A percentile compares a stretch with the other conserved stretches of the same genome.
These are phyloP conservation scores for Solanum piurae DNA, from an alignment of 257 asterid genomes.

Conservation along the genomic window DNA sequence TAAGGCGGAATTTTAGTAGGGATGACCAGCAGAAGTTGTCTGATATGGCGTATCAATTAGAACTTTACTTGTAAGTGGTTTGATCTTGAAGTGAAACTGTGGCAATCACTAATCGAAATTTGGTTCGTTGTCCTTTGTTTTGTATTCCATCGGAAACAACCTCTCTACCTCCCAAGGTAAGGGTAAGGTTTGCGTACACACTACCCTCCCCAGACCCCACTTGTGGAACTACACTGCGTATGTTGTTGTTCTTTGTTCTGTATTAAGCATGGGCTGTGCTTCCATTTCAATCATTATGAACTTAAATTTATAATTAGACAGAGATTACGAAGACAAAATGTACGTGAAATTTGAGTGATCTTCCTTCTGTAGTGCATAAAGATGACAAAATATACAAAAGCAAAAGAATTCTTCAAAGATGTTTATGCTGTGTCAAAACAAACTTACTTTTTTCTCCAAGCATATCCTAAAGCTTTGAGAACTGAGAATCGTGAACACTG, in stretches of 20 bases:
- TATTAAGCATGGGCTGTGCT: not conserved
- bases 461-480: not conserved
- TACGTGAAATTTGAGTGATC: not conserved
- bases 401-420: not conserved
- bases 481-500: not conserved
- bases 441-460: not conserved
- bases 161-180: not conserved
- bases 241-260: not conserved
- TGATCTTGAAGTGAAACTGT: not conserved
- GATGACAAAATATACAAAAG: not conserved
- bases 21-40: slow-evolving; percentile 65
- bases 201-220: not conserved
- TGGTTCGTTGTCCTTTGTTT: not conserved
- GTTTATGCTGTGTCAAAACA: not conserved
- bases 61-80: slow-evolving; percentile 76
- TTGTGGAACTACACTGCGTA: not conserved
- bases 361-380: not conserved
- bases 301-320: not conserved
- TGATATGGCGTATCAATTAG: slow-evolving; percentile 86
- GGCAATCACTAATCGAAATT: not conserved
- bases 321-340: not conserved
- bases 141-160: not conserved
- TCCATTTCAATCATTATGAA: not conserved
- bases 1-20: slow-evolving; percentile 59
- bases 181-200: not conserved